phyloP scores from a whole-genome alignment of 805 yeast genomes.

The Myxozyma kluyveri region DNA sequence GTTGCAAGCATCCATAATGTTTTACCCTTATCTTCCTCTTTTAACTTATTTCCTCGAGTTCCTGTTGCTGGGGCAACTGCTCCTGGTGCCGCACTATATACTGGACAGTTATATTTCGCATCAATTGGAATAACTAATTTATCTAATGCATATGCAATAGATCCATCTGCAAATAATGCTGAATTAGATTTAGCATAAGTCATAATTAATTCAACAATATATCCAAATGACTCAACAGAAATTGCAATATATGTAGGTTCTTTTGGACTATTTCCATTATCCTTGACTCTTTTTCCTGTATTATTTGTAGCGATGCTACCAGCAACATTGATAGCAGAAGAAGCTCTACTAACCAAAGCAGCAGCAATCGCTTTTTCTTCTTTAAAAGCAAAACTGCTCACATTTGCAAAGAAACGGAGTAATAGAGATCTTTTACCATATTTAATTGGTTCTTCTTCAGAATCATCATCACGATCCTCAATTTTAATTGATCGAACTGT shows the following conservation, averaged over 20 bases:
- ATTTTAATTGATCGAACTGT: constrained; percentile 40
- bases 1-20: constrained; percentile 30
- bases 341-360: neutral
- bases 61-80: neutral
- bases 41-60: neutral
- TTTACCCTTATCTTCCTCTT: neutral
- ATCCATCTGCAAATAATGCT: constrained; percentile 21
- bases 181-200: constrained; percentile 6
- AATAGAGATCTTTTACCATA: constrained; percentile 19
- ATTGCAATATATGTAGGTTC: constrained; percentile 25
- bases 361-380: neutral
- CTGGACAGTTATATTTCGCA: constrained; percentile 24
- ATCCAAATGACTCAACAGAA: constrained; percentile 19
- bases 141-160: constrained; percentile 26
- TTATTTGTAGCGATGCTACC: neutral
- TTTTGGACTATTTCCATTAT: constrained; percentile 10
- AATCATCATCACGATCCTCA: constrained; percentile 1
- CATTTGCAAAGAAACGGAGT: constrained; percentile 19
- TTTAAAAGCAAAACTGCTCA: constrained; percentile 27
- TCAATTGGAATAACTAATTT: constrained; percentile 27
- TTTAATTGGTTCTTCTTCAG: too few species aligned
- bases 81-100: neutral
- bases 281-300: neutral
- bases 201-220: constrained; percentile 7
- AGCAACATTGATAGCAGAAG: neutral